Evolutionary conservation across 2,329 filamentous ascomycete genomes (phyloP), one percentile per base, ranked within the genome.

Genomic region (Bimuria novae-zelandiae): DNA sequence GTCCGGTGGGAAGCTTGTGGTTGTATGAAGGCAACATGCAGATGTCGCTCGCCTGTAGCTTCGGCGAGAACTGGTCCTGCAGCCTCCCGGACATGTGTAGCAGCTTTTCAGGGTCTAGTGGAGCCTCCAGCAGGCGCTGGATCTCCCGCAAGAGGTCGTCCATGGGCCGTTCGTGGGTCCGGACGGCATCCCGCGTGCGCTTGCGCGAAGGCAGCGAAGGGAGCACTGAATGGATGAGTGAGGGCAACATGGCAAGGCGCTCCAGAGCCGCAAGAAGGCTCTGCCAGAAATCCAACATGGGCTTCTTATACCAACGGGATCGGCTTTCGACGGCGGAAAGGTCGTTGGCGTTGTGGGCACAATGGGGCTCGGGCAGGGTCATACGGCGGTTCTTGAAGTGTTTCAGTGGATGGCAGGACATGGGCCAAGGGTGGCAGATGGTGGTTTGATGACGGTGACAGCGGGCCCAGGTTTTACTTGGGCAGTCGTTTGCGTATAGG

Each of bases 1-100:
- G 67, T 4, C 85, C 85, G 4, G 79, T 81, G 1, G 85, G 85
- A 5, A 87, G 74, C 16, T 80, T 81, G 64, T 86, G 79, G 66
- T 82, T 85, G 72, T 84, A 86, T 4, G 85, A 87, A 2, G 85
- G 85, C 49, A 87, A 75, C 85, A 88, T 87, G 71, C 81, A 85
- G 52, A 82, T 80, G 21, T 82, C 78, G 67, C 81, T 84, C 36
- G 77, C 74, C 60, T 81, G 77, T 25, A 86, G 73, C 59, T 80
- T 81, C 45, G 79, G 75, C 46, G 75, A 73, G 61, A 85, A 84
- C 60, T 86, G 82, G 21, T 74, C 71, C 54, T 78, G 75, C 55
- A 81, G 65, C 52, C 70, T 65, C 41, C 59, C 59, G 33, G 79
- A 81, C 65, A 80, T 78, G 23, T 67, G 67, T 51, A 78, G 67